These are phyloP conservation scores for Verbascum thapsus DNA, from an alignment of 257 asterid genomes.

Conservation along the genomic window DNA sequence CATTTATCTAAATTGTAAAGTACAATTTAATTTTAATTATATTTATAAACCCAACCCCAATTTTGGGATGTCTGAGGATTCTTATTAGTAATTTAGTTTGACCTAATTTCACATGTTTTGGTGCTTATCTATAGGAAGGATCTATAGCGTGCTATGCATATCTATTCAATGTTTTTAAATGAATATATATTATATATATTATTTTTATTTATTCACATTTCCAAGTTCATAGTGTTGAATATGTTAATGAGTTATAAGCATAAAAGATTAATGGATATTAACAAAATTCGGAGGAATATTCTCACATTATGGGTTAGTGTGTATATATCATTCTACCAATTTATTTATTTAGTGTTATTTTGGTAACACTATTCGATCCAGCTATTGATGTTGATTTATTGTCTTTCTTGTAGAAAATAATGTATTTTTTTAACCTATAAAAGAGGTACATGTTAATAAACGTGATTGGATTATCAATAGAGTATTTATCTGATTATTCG, in stretches of 20 bases:
- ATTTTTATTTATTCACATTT: constrained; percentile 14
- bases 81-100: constrained; percentile 26
- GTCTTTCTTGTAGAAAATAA: no score
- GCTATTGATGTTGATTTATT: no score
- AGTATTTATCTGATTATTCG: background rate
- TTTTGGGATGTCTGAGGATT: constrained; percentile 28
- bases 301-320: constrained; percentile 5
- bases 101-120: constrained; percentile 33
- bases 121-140: no score
- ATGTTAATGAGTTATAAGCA: background rate
- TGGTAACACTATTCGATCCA: background rate
- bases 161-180: constrained; percentile 29
- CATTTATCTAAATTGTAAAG: constrained; percentile 19
- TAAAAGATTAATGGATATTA: constrained; percentile 14
- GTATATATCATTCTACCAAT: background rate
- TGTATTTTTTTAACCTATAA: no score
- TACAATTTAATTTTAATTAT: no score
- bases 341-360: background rate
- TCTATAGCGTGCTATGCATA: no score
- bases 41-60: constrained; percentile 3
- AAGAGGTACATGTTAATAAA: background rate
- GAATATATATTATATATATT: no score
- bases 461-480: background rate
- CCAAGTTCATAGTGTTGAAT: constrained; percentile 27
- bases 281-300: constrained; percentile 19